A percentile compares a stretch with the other conserved stretches of the same genome.
These are phyloP conservation scores for Metarhizium humberi DNA, from an alignment of 2,329 filamentous ascomycete species.

Conservation along the genomic window DNA sequence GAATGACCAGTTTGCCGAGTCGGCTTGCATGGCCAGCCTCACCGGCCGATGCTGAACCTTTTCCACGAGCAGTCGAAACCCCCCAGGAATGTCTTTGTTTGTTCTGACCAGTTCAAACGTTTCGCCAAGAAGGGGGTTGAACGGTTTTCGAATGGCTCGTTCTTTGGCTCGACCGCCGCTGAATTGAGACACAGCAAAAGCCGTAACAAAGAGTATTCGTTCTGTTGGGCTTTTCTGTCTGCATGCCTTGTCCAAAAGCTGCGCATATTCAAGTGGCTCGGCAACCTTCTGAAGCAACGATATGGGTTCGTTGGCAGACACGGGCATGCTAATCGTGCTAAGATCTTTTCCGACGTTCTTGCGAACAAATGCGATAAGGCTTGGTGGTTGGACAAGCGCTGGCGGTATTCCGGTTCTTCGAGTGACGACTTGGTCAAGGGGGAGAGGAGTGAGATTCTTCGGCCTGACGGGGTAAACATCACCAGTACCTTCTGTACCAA, in stretches of 20 bases:
- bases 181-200: conserved; percentile 84
- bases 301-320: conserved; percentile 87
- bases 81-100: conserved; percentile 60
- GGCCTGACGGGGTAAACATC: conserved; percentile 65
- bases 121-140: conserved; percentile 93
- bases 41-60: conserved; percentile 93
- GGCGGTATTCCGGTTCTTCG: conserved; percentile 64
- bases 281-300: conserved; percentile 82
- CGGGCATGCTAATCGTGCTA: conserved; percentile 94
- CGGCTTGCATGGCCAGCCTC: conserved; percentile 86
- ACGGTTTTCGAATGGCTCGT: conserved; percentile 87
- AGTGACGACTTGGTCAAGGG: conserved; percentile 53
- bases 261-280: conserved; percentile 85
- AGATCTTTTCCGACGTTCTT: conserved; percentile 98
- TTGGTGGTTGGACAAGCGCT: conserved; percentile 73
- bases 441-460: conserved; percentile 68
- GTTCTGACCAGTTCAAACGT: conserved; percentile 88
- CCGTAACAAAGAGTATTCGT: conserved; percentile 74
- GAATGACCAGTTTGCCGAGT: conserved; percentile 76
- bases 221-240: conserved; percentile 52
- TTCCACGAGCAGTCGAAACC: conserved; percentile 87
- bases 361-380: conserved; percentile 83
- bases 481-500: conserved; percentile 49
- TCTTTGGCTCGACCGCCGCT: conserved; percentile 78
- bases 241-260: conserved; percentile 69